phyloP scores from a whole-genome alignment of 345 rosid species.

The Linum tenue region DNA sequence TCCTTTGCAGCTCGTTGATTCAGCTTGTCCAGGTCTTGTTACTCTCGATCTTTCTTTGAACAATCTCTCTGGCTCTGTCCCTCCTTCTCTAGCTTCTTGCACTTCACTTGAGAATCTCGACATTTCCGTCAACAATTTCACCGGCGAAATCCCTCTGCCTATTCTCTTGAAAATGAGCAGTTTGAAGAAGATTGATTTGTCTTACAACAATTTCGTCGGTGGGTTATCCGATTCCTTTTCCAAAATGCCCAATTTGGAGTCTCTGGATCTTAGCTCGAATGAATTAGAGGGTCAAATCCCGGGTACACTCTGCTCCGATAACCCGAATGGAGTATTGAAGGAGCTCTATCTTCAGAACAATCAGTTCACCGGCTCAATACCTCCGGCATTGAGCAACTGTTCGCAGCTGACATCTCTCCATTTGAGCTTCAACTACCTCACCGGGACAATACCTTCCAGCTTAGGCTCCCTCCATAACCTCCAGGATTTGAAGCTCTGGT shows the following conservation, averaged over 20 bases:
- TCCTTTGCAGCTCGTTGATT: conserved; percentile 46
- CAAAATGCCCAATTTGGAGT: conserved; percentile 40
- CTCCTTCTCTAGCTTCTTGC: conserved; percentile 53
- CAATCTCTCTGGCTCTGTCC: conserved; percentile 59
- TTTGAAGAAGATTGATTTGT: conserved; percentile 45
- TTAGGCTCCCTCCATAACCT: conserved; percentile 60
- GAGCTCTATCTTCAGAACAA: conserved; percentile 73
- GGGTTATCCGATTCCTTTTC: conserved; percentile 52
- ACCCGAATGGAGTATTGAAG: conserved; percentile 37
- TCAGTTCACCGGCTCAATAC: conserved; percentile 53
- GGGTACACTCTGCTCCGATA: conserved; percentile 35
- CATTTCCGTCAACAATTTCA: conserved; percentile 51
- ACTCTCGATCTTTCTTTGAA: conserved; percentile 71
- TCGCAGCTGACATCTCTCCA: conserved; percentile 76
- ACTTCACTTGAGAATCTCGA: conserved; percentile 43
- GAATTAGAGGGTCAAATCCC: conserved; percentile 53
- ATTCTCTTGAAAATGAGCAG: conserved; percentile 49
- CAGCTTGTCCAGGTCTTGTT: conserved; percentile 54
- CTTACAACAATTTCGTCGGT: conserved; percentile 55
- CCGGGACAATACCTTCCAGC: conserved; percentile 72
- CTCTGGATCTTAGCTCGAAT: conserved; percentile 81
- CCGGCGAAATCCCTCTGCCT: conserved; percentile 63
- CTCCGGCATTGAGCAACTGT: conserved; percentile 69
- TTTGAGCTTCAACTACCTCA: conserved; percentile 72
- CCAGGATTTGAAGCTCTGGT: conserved; percentile 70